These are phyloP conservation scores for Stropharia rugosoannulata DNA, from an alignment of 768 basidiomycete genomes.

Conservation along the genomic window DNA sequence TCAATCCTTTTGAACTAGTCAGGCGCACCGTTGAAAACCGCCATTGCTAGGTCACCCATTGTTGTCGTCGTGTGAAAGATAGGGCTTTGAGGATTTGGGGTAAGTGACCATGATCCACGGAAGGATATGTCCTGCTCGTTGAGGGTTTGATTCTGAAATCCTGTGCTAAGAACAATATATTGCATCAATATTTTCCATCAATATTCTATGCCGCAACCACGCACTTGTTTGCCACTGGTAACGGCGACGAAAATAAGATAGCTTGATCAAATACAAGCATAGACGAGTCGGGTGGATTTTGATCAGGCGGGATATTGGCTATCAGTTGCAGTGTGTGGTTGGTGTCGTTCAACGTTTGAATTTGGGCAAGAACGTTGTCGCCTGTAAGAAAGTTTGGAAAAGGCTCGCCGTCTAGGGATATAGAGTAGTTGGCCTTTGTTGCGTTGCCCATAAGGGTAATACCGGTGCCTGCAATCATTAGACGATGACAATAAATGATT, in stretches of 20 bases:
- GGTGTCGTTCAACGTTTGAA: slow-evolving; percentile 44
- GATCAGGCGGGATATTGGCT: slow-evolving; percentile 33
- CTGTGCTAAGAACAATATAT: slow-evolving; percentile 14
- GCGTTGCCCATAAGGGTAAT: slow-evolving; percentile 59
- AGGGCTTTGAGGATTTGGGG: slow-evolving; percentile 20
- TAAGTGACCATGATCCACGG: slow-evolving; percentile 54
- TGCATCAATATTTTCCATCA: not conserved
- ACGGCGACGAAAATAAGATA: slow-evolving; percentile 37
- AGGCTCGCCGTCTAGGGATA: slow-evolving; percentile 51
- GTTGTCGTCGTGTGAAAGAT: slow-evolving; percentile 29
- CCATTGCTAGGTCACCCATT: slow-evolving; percentile 43
- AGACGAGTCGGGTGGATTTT: slow-evolving; percentile 26
- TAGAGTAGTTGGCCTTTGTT: slow-evolving; percentile 39
- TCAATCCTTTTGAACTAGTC: slow-evolving; percentile 17
- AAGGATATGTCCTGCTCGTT: slow-evolving; percentile 49
- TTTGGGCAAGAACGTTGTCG: slow-evolving; percentile 46
- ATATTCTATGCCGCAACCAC: slow-evolving; percentile 7
- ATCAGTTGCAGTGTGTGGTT: slow-evolving; percentile 58
- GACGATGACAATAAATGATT: not conserved
- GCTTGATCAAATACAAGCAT: slow-evolving; percentile 60
- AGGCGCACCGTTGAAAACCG: slow-evolving; percentile 44
- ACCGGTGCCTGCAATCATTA: slow-evolving; percentile 51
- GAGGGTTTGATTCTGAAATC: slow-evolving; percentile 33
- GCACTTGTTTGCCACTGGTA: slow-evolving; percentile 35
- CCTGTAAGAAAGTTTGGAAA: slow-evolving; percentile 19